These are phyloP conservation scores for Argentina anserina DNA, from an alignment of 306 rosid species.

Conservation along the genomic window DNA sequence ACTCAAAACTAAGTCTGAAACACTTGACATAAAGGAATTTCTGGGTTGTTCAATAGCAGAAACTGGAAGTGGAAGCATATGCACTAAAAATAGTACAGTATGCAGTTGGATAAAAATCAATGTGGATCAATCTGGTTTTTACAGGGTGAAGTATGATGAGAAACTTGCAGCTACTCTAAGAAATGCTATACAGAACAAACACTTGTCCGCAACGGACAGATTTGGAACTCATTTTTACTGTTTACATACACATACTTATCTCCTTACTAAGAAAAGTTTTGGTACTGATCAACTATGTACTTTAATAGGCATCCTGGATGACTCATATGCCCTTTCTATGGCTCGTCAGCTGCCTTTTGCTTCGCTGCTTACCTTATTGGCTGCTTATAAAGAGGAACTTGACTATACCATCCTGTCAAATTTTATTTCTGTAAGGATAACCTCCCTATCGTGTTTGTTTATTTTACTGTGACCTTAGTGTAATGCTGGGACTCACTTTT, in stretches of 20 bases:
- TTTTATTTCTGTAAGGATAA: slow-evolving; percentile 61
- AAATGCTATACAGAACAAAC: slow-evolving; percentile 62
- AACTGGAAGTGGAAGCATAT: slow-evolving; percentile 6
- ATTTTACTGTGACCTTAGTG: not conserved
- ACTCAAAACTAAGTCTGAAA: slow-evolving; percentile 53
- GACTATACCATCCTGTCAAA: slow-evolving; percentile 82
- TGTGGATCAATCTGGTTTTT: slow-evolving; percentile 93
- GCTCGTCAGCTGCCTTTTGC: slow-evolving; percentile 66
- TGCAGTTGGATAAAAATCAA: slow-evolving; percentile 75
- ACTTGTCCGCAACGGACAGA: slow-evolving; percentile 77
- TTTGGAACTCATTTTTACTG: slow-evolving; percentile 51
- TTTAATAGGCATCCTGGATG: slow-evolving; percentile 81
- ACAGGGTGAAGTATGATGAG: slow-evolving; percentile 89
- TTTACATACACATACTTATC: slow-evolving; percentile 2
- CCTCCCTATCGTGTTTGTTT: slow-evolving; percentile 24
- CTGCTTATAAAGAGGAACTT: slow-evolving; percentile 72
- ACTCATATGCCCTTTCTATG: slow-evolving; percentile 75
- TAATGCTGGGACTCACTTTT: slow-evolving; percentile 31
- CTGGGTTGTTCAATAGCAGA: slow-evolving; percentile 31
- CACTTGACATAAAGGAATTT: slow-evolving; percentile 49
- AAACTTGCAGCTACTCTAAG: slow-evolving; percentile 65
- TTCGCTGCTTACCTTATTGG: slow-evolving; percentile 76
- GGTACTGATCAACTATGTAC: slow-evolving; percentile 24
- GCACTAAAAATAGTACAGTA: slow-evolving; percentile 27
- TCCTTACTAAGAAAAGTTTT: slow-evolving; percentile 7